phyloP scores from a whole-genome alignment of 768 basidiomycete genomes.

The Panaeolus cyanescens region DNA sequence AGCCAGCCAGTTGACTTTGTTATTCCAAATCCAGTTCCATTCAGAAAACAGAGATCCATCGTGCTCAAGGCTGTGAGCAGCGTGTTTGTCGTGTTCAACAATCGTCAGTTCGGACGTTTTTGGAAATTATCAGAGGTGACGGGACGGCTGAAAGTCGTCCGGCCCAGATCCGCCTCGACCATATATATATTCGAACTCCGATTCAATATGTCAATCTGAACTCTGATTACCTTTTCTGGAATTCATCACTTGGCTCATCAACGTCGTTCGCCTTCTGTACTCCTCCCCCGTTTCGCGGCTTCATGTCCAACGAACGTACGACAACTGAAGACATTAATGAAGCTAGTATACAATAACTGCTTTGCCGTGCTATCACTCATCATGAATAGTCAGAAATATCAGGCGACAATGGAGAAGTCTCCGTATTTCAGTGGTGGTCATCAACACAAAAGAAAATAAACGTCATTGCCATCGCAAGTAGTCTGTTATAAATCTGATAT shows the following conservation, averaged over 20 bases:
- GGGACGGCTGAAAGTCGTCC: too few species aligned
- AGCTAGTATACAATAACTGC: too few species aligned
- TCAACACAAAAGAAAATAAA: conserved; percentile 60
- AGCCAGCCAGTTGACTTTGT: too few species aligned
- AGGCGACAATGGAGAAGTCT: conserved; percentile 79
- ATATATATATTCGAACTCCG: background rate
- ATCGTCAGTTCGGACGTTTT: too few species aligned
- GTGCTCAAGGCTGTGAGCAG: too few species aligned
- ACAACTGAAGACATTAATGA: conserved; percentile 23
- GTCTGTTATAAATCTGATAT: background rate
- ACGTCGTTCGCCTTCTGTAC: background rate
- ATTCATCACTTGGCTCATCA: background rate
- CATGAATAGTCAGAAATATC: conserved; percentile 58
- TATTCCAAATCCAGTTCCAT: too few species aligned
- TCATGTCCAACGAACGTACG: conserved; percentile 19
- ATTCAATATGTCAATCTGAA: background rate
- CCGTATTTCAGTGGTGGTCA: conserved; percentile 84
- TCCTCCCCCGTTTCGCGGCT: background rate
- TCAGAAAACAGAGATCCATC: too few species aligned
- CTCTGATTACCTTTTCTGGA: background rate
- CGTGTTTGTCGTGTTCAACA: too few species aligned
- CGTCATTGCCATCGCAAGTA: conserved; percentile 53
- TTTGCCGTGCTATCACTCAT: background rate
- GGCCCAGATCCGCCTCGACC: too few species aligned
- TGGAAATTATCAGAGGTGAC: too few species aligned